These are phyloP conservation scores for Hymenoscyphus repandus DNA, from an alignment of 2,329 filamentous ascomycete species.

Conservation along the genomic window DNA sequence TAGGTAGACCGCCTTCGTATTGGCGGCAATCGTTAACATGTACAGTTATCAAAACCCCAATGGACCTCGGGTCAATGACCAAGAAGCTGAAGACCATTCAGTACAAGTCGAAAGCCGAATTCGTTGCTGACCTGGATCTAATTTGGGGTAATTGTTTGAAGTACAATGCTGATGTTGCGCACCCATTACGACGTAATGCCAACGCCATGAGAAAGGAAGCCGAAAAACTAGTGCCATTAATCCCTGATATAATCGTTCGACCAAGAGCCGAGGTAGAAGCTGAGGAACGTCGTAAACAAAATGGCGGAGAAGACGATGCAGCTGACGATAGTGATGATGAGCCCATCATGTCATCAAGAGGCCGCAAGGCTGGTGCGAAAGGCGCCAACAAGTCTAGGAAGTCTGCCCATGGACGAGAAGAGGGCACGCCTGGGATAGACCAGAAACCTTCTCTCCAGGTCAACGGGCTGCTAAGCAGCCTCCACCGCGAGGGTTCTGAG, in stretches of 20 bases:
- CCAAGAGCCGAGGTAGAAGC: constrained; percentile 93
- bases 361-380: constrained; percentile 78
- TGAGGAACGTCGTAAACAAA: constrained; percentile 77
- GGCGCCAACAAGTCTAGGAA: constrained; percentile 63
- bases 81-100: constrained; percentile 83
- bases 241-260: constrained; percentile 85
- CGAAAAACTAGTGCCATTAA: constrained; percentile 90
- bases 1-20: constrained; percentile 42
- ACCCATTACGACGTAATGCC: constrained; percentile 86
- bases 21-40: constrained; percentile 23
- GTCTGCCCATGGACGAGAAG: constrained; percentile 65
- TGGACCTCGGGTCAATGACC: constrained; percentile 97
- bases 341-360: constrained; percentile 95
- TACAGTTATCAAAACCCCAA: constrained; percentile 87
- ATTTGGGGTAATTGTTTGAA: constrained; percentile 97
- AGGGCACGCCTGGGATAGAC: constrained; percentile 73
- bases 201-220: constrained; percentile 96
- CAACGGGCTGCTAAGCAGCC: constrained; percentile 55
- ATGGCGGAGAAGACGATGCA: constrained; percentile 75
- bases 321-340: constrained; percentile 94
- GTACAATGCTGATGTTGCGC: constrained; percentile 86
- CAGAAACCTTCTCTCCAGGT: constrained; percentile 68
- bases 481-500: constrained; percentile 69
- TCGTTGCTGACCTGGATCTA: constrained; percentile 85
- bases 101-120: constrained; percentile 89